Conservation (phyloP, 208 protist species). For the Trypanosoma lewisi region DNA sequence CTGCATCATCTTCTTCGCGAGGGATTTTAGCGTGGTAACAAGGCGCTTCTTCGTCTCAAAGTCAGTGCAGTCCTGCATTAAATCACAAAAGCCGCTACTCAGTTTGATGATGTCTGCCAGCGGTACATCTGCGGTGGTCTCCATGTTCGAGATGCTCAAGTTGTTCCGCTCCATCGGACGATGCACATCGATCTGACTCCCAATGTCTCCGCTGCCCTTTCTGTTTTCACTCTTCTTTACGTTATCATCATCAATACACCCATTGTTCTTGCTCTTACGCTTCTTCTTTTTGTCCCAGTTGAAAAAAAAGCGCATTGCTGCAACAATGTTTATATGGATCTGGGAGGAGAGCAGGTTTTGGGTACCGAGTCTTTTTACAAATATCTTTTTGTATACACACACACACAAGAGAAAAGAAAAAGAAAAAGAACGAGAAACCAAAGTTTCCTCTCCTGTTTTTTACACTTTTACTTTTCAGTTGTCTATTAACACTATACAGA, state of each 20-base stretch:
- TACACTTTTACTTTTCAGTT: background rate
- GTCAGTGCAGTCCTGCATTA: constrained; percentile 9
- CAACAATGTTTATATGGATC: background rate
- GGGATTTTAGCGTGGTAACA: constrained; percentile 11
- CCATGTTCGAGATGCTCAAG: background rate
- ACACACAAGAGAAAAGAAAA: too few species aligned
- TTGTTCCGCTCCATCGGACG: background rate
- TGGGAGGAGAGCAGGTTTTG: too few species aligned
- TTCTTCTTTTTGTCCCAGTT: constrained; percentile 24
- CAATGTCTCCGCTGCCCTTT: background rate
- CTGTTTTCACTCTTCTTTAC: constrained; percentile 5
- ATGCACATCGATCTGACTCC: background rate
- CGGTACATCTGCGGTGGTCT: background rate
- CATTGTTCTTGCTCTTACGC: background rate
- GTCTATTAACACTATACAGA: background rate
- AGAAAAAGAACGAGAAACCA: too few species aligned
- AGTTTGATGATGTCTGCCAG: constrained; percentile 23
- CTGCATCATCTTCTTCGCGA: constrained; percentile 17
- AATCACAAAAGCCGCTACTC: constrained; percentile 5
- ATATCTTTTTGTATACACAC: background rate
- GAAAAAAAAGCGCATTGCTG: background rate
- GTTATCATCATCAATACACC: constrained; percentile 20
- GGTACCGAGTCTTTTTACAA: too few species aligned
- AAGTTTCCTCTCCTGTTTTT: too few species aligned
- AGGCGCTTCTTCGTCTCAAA: constrained; percentile 10